Percentiles rank a stretch among this genome's conserved stretches.
These are phyloP conservation scores for Wickerhamiella occidentalis DNA, from an alignment of 805 yeast species.

Conservation along the genomic window DNA sequence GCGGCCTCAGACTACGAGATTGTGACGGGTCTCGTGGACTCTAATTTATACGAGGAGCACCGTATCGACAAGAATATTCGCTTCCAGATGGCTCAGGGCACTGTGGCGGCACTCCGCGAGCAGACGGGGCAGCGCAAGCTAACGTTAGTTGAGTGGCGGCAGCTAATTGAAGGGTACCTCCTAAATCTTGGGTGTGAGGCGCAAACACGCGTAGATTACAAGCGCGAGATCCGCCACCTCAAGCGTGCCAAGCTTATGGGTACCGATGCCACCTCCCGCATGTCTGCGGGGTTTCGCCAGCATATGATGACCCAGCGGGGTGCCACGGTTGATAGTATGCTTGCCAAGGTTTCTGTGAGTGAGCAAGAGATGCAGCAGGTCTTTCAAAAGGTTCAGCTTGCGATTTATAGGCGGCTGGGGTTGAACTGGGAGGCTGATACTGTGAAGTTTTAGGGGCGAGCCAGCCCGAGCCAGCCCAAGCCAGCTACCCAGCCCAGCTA, in stretches of 20 bases:
- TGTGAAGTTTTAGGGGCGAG: background rate
- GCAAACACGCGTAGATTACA: constrained; percentile 57
- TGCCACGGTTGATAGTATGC: constrained; percentile 16
- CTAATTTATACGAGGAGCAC: constrained; percentile 46
- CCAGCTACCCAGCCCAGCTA: no score
- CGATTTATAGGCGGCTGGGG: constrained; percentile 46
- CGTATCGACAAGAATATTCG: constrained; percentile 43
- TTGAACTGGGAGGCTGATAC: constrained; percentile 40
- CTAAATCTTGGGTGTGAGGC: constrained; percentile 56
- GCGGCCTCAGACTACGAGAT: constrained; percentile 27
- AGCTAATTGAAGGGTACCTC: constrained; percentile 57
- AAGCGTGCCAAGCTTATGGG: constrained; percentile 16
- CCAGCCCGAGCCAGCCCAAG: no score
- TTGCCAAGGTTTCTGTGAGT: constrained; percentile 5
- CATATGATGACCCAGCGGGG: constrained; percentile 26
- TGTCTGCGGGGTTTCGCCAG: constrained; percentile 25
- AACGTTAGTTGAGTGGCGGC: constrained; percentile 57
- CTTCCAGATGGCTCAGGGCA: constrained; percentile 48
- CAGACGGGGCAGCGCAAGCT: constrained; percentile 22
- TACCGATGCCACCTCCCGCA: constrained; percentile 11
- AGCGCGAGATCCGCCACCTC: constrained; percentile 32
- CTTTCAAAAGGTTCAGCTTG: constrained; percentile 41
- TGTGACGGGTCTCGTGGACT: constrained; percentile 6
- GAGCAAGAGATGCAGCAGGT: constrained; percentile 31
- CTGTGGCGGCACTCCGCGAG: constrained; percentile 40